These are phyloP conservation scores for Aegilops speltoides DNA, from an alignment of 176 grass and related monocot genomes.

Conservation along the genomic window DNA sequence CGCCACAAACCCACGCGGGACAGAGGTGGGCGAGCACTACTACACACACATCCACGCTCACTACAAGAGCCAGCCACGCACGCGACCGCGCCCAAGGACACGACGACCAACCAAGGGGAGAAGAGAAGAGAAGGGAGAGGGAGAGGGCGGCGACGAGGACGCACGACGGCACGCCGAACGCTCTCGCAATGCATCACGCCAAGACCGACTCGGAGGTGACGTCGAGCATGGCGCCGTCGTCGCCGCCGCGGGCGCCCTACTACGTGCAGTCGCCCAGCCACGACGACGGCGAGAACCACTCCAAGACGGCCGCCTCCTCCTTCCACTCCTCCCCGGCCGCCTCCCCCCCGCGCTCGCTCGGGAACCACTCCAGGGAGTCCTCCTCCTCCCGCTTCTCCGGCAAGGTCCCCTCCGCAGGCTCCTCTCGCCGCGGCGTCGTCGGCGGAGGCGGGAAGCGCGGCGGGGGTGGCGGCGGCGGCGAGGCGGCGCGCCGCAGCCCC, in stretches of 20 bases:
- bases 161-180: neutral
- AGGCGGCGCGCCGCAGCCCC: neutral
- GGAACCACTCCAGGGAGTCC: conserved; percentile 55
- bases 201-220: conserved; percentile 87
- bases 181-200: conserved; percentile 45
- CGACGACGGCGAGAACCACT: conserved; percentile 65
- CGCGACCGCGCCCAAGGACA: neutral
- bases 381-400: conserved; percentile 73
- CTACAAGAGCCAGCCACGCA: neutral
- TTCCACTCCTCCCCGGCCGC: conserved; percentile 70
- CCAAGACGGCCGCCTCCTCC: conserved; percentile 54
- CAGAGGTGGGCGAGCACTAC: conserved; percentile 35
- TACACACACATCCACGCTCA: neutral
- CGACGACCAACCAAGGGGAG: neutral
- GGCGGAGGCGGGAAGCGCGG: neutral
- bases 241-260: conserved; percentile 60
- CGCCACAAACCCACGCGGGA: too few species aligned
- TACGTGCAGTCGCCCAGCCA: conserved; percentile 92
- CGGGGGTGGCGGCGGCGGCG: neutral
- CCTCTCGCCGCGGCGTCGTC: neutral
- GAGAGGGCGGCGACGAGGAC: neutral
- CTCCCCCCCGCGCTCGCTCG: conserved; percentile 61
- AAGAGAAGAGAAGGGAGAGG: neutral
- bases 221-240: conserved; percentile 74
- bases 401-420: conserved; percentile 33